Evolutionary conservation across 2,329 filamentous ascomycete genomes (phyloP).

Genomic region (Raffaelea arxii): DNA sequence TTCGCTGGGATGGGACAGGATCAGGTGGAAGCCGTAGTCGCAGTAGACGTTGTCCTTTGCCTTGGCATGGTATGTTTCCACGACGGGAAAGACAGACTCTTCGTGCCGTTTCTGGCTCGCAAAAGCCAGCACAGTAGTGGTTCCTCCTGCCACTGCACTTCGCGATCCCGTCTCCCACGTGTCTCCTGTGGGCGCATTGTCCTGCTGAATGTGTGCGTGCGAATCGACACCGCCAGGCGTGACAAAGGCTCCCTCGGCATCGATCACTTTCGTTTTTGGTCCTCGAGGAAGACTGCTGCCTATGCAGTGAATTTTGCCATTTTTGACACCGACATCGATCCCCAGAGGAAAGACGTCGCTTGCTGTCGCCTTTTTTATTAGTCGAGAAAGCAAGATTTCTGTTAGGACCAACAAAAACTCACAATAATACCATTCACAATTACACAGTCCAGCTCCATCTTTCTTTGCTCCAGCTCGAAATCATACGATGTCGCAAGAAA

Average conservation of each 20-base stretch:
- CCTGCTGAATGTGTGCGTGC: conserved; percentile 27
- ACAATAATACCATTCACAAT: background rate
- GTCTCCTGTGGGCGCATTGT: conserved; percentile 21
- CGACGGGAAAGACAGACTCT: conserved; percentile 50
- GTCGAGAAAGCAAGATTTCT: background rate
- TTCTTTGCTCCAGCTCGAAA: background rate
- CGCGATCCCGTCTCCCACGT: conserved; percentile 34
- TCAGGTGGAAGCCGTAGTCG: conserved; percentile 47
- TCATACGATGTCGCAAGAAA: background rate
- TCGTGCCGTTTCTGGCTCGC: conserved; percentile 39
- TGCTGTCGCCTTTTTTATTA: conserved; percentile 29
- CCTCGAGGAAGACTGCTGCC: conserved; percentile 25
- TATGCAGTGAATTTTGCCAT: conserved; percentile 35
- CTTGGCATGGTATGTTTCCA: conserved; percentile 59
- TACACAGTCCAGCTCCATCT: background rate
- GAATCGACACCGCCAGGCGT: conserved; percentile 29
- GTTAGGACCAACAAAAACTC: background rate
- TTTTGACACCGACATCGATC: conserved; percentile 35
- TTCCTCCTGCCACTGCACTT: conserved; percentile 46
- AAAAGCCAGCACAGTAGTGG: conserved; percentile 47
- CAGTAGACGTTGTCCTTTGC: conserved; percentile 46
- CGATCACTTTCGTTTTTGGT: conserved; percentile 25
- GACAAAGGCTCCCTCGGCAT: conserved; percentile 34
- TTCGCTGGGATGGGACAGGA: conserved; percentile 34
- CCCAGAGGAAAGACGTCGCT: conserved; percentile 31